A percentile compares a stretch with the other conserved stretches of the same genome.
Conservation (phyloP, 169 alveolate species). For the Plasmodium vinckei region DNA sequence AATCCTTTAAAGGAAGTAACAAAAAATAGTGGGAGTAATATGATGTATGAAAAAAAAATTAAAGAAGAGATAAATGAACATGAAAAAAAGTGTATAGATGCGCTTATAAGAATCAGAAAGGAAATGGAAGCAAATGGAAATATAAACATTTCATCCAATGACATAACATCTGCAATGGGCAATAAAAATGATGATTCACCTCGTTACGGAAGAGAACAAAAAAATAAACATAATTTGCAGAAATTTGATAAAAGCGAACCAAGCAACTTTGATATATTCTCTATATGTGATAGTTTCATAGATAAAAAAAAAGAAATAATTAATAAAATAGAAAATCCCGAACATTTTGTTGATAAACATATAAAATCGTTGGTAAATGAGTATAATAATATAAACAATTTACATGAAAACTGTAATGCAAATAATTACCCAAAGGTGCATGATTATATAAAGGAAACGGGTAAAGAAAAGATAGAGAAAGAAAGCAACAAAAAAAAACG, state of each 20-base stretch:
- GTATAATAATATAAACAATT: conserved; percentile 37
- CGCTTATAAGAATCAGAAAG: conserved; percentile 38
- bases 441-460: conserved; percentile 33
- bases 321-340: conserved; percentile 57
- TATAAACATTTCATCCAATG: background rate
- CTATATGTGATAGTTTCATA: conserved; percentile 64
- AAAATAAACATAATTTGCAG: background rate
- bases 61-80: conserved; percentile 47
- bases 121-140: background rate
- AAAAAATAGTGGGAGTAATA: conserved; percentile 65
- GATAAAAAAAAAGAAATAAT: conserved; percentile 71
- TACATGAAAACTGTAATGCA: conserved; percentile 28
- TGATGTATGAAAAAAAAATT: conserved; percentile 56
- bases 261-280: conserved; percentile 15
- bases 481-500: background rate
- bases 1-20: conserved; percentile 72
- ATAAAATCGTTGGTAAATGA: conserved; percentile 36
- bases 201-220: background rate
- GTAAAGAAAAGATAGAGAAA: conserved; percentile 6
- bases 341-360: conserved; percentile 63
- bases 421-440: conserved; percentile 48
- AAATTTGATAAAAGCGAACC: background rate
- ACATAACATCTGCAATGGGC: background rate
- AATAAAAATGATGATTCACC: background rate
- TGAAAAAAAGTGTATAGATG: conserved; percentile 59